A percentile compares a stretch with the other conserved stretches of the same genome.
phyloP scores from a whole-genome alignment of 2,329 filamentous ascomycete species.

The Annulohypoxylon truncatum region DNA sequence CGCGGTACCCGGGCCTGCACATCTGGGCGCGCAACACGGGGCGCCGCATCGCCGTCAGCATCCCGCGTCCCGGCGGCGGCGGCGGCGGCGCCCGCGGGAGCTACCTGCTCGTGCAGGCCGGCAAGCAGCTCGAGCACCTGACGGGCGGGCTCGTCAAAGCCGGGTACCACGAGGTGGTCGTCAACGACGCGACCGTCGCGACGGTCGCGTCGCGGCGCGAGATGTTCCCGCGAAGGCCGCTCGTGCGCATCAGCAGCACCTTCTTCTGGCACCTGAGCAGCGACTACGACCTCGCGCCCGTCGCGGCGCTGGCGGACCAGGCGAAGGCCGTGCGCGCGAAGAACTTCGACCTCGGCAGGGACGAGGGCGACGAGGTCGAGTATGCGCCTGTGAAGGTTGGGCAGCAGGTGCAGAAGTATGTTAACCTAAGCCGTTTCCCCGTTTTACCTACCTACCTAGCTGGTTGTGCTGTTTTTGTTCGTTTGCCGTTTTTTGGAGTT shows the following conservation, averaged over 20 bases:
- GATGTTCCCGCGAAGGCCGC: conserved; percentile 61
- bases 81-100: conserved; percentile 60
- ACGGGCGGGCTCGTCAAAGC: conserved; percentile 71
- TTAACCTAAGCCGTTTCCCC: neutral
- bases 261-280: conserved; percentile 71
- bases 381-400: conserved; percentile 69
- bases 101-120: conserved; percentile 70
- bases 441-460: neutral
- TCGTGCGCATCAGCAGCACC: conserved; percentile 69
- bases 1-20: conserved; percentile 70
- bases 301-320: conserved; percentile 59
- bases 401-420: conserved; percentile 67
- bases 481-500: conserved; percentile 18
- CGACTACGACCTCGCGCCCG: conserved; percentile 65
- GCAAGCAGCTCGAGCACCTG: conserved; percentile 72
- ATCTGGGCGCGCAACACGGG: conserved; percentile 74
- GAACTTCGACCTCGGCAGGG: conserved; percentile 61
- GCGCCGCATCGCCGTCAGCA: conserved; percentile 67
- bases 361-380: conserved; percentile 62
- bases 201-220: conserved; percentile 58
- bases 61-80: conserved; percentile 53
- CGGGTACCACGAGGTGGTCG: conserved; percentile 71
- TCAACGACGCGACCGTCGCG: conserved; percentile 64
- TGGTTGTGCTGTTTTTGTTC: neutral
- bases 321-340: conserved; percentile 59